These are phyloP conservation scores for Phytophthora niederhauseri DNA, from an alignment of 352 stramenopile genomes.

Conservation along the genomic window DNA sequence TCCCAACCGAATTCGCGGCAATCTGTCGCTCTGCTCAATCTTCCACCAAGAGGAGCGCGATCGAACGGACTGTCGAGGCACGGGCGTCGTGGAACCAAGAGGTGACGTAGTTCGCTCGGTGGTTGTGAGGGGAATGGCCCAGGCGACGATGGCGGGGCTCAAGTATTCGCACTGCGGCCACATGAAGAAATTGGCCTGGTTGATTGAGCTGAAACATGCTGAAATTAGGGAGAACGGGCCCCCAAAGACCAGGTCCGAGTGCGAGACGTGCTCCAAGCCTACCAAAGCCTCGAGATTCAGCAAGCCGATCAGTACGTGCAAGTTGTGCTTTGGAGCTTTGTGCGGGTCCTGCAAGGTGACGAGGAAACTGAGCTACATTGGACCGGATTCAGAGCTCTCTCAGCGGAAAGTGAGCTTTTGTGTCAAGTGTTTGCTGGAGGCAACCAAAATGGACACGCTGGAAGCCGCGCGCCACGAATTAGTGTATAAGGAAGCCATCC, in stretches of 20 bases:
- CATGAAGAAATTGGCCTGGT: slow-evolving; percentile 39
- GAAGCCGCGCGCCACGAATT: slow-evolving; percentile 24
- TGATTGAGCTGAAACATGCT: slow-evolving; percentile 21
- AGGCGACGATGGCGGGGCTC: slow-evolving; percentile 21
- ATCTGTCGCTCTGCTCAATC: slow-evolving; percentile 44
- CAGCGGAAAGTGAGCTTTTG: slow-evolving; percentile 38
- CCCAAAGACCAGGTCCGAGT: not conserved
- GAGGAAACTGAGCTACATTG: slow-evolving; percentile 36
- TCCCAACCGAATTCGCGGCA: slow-evolving; percentile 30
- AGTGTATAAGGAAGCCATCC: slow-evolving; percentile 10
- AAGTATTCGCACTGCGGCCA: slow-evolving; percentile 39
- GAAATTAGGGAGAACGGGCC: slow-evolving; percentile 1
- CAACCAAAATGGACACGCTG: slow-evolving; percentile 17
- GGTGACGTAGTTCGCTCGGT: slow-evolving; percentile 23
- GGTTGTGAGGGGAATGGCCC: slow-evolving; percentile 19
- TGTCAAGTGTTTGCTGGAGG: slow-evolving; percentile 31
- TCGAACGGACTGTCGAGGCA: slow-evolving; percentile 15
- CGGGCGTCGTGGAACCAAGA: slow-evolving; percentile 20
- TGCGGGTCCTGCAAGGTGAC: slow-evolving; percentile 23
- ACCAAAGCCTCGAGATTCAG: slow-evolving; percentile 13
- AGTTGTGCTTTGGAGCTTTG: slow-evolving; percentile 23
- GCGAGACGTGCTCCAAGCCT: slow-evolving; percentile 24
- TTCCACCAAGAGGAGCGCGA: slow-evolving; percentile 29
- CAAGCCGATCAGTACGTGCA: slow-evolving; percentile 16
- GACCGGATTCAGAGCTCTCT: slow-evolving; percentile 19